Evolutionary conservation across 768 basidiomycete species (phyloP).

Genomic region (Suillus cothurnatus): DNA sequence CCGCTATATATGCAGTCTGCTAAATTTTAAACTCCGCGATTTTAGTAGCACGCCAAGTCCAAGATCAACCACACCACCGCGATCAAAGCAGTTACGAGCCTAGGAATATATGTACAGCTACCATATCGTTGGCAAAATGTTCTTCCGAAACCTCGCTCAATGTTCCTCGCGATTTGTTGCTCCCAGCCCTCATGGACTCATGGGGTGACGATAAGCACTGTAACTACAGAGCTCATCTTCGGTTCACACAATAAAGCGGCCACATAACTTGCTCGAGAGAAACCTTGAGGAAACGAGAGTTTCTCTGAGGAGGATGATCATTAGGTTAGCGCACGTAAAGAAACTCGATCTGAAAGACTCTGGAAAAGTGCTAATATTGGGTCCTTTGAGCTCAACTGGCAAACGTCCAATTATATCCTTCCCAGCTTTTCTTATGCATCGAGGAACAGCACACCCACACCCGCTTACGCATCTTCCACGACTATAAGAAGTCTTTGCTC

Average conservation of each 20-base stretch:
- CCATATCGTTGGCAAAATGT: no score
- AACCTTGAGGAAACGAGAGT: background rate
- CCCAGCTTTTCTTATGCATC: background rate
- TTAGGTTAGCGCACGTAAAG: background rate
- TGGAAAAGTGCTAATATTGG: background rate
- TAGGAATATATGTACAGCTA: no score
- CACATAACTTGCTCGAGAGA: background rate
- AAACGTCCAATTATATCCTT: conserved; percentile 1
- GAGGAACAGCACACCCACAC: background rate
- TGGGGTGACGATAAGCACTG: background rate
- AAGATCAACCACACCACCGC: no score
- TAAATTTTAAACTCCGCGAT: background rate
- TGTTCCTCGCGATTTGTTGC: background rate
- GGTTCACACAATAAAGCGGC: background rate
- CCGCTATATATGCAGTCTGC: no score
- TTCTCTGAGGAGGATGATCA: background rate
- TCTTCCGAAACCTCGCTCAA: background rate
- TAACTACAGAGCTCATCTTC: background rate
- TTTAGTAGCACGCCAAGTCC: no score
- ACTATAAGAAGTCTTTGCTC: conserved; percentile 1
- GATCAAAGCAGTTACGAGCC: background rate
- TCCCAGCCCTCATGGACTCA: background rate
- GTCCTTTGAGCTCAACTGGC: background rate
- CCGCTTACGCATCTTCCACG: background rate
- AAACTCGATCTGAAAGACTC: background rate